Conservation (phyloP, 1,139 yeast species). For the Pichia sp. region DNA sequence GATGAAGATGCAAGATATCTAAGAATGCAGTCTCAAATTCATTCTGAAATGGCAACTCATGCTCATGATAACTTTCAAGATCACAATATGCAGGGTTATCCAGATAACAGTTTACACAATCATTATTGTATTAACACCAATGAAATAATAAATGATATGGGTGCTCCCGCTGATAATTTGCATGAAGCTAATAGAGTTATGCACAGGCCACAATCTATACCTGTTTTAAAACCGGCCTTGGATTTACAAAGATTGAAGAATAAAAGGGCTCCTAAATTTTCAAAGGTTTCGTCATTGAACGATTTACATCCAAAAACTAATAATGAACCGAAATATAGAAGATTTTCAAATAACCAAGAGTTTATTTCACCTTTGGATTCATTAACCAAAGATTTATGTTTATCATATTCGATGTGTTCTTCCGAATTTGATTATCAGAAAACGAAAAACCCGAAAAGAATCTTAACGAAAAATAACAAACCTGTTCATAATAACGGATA, state of each 20-base stretch:
- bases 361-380: slow-evolving; percentile 86
- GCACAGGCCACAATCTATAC: slow-evolving; percentile 11
- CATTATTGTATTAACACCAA: neutral
- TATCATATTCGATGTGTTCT: slow-evolving; percentile 80
- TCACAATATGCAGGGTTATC: neutral
- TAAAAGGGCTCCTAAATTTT: slow-evolving; percentile 28
- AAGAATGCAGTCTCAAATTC: neutral
- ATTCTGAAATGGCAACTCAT: neutral
- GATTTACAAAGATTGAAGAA: neutral
- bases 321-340: slow-evolving; percentile 64
- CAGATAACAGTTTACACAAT: neutral
- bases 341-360: slow-evolving; percentile 63
- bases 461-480: slow-evolving; percentile 86
- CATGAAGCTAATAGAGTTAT: neutral
- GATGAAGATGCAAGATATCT: neutral
- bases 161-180: neutral
- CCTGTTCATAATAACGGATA: slow-evolving; percentile 74
- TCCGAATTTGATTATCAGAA: slow-evolving; percentile 81
- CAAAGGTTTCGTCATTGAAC: slow-evolving; percentile 33
- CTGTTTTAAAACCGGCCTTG: slow-evolving; percentile 7
- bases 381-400: slow-evolving; percentile 65
- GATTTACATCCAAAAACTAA: slow-evolving; percentile 62
- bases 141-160: neutral
- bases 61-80: neutral
- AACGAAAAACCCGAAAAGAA: slow-evolving; percentile 83